Evolutionary conservation across 495 filamentous ascomycete genomes (phyloP).

Genomic region (Aspergillus saccharolyticus): DNA sequence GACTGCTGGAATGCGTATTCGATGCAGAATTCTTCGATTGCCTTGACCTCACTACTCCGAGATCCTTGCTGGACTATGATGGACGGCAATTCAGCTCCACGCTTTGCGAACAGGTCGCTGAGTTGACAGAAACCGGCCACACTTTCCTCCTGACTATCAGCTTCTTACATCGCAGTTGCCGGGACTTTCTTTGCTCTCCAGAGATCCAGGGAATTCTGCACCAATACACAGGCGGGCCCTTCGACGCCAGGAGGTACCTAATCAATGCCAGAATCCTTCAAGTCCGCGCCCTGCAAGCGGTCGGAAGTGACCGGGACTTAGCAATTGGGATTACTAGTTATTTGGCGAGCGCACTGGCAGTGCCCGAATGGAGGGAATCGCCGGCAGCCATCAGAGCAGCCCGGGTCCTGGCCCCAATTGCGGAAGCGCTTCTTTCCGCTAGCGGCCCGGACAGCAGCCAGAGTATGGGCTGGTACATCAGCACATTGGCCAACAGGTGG

Average conservation of each 20-base stretch:
- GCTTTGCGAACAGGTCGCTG: background rate
- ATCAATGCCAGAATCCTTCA: background rate
- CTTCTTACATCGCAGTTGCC: conserved; percentile 1
- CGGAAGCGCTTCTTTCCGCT: no score
- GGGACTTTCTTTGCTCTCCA: conserved; percentile 1
- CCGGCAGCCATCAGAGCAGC: background rate
- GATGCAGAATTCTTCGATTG: no score
- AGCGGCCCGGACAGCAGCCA: no score
- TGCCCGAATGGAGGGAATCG: background rate
- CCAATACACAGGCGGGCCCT: background rate
- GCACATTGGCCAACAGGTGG: no score
- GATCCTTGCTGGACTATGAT: background rate
- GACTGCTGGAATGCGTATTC: background rate
- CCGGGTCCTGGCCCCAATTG: background rate
- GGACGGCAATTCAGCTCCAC: background rate
- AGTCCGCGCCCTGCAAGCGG: background rate
- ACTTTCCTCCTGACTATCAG: background rate
- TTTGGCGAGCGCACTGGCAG: background rate
- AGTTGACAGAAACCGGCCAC: background rate
- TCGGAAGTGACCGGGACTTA: background rate
- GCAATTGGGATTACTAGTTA: background rate
- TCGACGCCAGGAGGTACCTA: background rate
- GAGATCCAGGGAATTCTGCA: background rate
- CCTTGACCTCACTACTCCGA: no score
- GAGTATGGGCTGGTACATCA: no score